These are phyloP conservation scores for Umbelopsis sp. DNA, from an alignment of 192 early-diverging fungal genomes.

Conservation along the genomic window DNA sequence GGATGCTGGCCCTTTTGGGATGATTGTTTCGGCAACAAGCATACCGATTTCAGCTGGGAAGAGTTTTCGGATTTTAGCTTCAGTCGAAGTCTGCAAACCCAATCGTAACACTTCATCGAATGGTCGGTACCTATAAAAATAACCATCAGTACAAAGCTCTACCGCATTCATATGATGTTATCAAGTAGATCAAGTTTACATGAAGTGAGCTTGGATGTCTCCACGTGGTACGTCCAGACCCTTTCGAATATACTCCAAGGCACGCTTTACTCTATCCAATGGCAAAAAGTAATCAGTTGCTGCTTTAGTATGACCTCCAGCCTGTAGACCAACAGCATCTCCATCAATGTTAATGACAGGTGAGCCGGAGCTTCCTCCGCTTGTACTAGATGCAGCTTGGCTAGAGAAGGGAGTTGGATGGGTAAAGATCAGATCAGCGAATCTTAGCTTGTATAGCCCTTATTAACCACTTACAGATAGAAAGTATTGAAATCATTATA, in stretches of 20 bases:
- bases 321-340: constrained; percentile 80
- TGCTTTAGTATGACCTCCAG: constrained; percentile 70
- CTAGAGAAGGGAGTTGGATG: constrained; percentile 58
- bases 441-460: constrained; percentile 42
- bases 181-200: constrained; percentile 34
- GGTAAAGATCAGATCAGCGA: background rate
- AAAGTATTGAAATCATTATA: constrained; percentile 67
- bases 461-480: constrained; percentile 43
- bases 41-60: constrained; percentile 76
- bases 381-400: constrained; percentile 78
- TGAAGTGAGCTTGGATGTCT: constrained; percentile 73
- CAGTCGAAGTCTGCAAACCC: constrained; percentile 63
- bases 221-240: constrained; percentile 58
- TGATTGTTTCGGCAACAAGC: constrained; percentile 73
- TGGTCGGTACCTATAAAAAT: constrained; percentile 52
- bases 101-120: constrained; percentile 77
- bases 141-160: no score
- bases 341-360: constrained; percentile 85
- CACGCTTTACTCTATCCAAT: constrained; percentile 68
- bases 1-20: constrained; percentile 72
- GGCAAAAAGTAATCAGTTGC: constrained; percentile 89
- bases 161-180: no score
- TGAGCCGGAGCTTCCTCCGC: constrained; percentile 75
- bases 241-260: constrained; percentile 52
- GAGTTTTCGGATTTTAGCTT: constrained; percentile 59